Conservation (phyloP, 352 stramenopile species). For the Phytopythium montanum region DNA sequence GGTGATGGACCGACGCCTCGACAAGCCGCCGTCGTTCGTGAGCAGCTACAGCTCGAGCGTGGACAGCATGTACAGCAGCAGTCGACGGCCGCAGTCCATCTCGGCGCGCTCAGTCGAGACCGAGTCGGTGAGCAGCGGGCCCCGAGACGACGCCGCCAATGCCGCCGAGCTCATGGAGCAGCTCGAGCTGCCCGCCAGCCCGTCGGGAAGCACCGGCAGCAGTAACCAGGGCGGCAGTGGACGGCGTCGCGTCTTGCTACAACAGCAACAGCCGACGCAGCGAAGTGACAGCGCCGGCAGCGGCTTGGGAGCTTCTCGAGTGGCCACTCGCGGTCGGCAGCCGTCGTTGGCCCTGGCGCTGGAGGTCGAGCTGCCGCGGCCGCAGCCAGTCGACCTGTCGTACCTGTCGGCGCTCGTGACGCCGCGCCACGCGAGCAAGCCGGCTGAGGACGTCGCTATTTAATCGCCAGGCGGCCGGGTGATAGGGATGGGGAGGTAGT, state of each 20-base stretch:
- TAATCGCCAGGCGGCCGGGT: constrained; percentile 6
- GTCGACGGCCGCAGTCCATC: constrained; percentile 17
- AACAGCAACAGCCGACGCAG: neutral
- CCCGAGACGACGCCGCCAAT: constrained; percentile 12
- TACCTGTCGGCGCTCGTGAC: constrained; percentile 45
- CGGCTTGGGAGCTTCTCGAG: constrained; percentile 14
- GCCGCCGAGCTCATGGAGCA: constrained; percentile 8
- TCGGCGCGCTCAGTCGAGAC: constrained; percentile 27
- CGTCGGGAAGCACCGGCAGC: constrained; percentile 14
- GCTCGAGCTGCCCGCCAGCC: constrained; percentile 10
- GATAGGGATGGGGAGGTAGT: too few relatives aligned
- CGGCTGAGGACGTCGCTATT: constrained; percentile 23
- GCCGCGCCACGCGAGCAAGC: constrained; percentile 19
- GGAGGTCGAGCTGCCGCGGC: constrained; percentile 16
- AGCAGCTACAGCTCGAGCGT: constrained; percentile 3
- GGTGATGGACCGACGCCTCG: neutral
- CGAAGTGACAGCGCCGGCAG: constrained; percentile 14
- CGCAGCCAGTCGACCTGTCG: constrained; percentile 39
- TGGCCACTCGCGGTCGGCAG: constrained; percentile 9
- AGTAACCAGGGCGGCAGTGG: constrained; percentile 16
- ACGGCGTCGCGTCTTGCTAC: neutral
- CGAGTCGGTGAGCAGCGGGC: constrained; percentile 27
- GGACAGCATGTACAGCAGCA: constrained; percentile 20
- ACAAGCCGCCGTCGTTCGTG: constrained; percentile 5
- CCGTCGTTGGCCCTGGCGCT: constrained; percentile 18